Evolutionary conservation across 805 yeast species (phyloP).

Genomic region (Saccharomycopsis fibuligera): DNA sequence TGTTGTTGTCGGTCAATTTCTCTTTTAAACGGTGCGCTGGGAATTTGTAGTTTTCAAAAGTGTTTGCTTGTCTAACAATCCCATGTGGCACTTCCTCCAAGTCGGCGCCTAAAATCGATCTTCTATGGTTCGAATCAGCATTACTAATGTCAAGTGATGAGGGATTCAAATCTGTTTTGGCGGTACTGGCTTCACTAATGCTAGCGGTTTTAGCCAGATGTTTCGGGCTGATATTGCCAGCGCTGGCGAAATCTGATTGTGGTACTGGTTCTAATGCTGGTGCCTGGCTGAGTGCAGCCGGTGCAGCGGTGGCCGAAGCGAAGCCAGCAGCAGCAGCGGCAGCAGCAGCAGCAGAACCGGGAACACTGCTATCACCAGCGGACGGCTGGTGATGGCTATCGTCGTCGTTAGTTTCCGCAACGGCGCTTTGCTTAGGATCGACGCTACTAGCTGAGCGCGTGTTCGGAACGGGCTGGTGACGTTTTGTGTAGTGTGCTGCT

Average conservation of each 20-base stretch:
- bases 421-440: not conserved
- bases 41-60: slow-evolving; percentile 62
- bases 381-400: not conserved
- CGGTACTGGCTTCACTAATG: not conserved
- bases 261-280: not conserved
- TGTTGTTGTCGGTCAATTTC: slow-evolving; percentile 61
- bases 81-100: slow-evolving; percentile 97
- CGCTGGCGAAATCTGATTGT: too few species aligned
- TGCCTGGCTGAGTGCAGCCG: not conserved
- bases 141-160: not conserved
- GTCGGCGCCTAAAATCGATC: slow-evolving; percentile 2
- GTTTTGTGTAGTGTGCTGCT: too few species aligned
- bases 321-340: not conserved
- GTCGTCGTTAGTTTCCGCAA: not conserved
- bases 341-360: not conserved
- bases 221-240: too few species aligned
- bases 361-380: not conserved
- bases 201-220: not conserved
- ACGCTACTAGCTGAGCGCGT: not conserved
- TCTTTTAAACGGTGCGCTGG: slow-evolving; percentile 83
- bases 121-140: not conserved
- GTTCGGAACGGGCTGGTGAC: too few species aligned
- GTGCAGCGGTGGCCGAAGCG: not conserved
- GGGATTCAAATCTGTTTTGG: not conserved
- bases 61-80: slow-evolving; percentile 77